These are phyloP conservation scores for Mycena latifolia DNA, from an alignment of 768 basidiomycete species.

Conservation along the genomic window DNA sequence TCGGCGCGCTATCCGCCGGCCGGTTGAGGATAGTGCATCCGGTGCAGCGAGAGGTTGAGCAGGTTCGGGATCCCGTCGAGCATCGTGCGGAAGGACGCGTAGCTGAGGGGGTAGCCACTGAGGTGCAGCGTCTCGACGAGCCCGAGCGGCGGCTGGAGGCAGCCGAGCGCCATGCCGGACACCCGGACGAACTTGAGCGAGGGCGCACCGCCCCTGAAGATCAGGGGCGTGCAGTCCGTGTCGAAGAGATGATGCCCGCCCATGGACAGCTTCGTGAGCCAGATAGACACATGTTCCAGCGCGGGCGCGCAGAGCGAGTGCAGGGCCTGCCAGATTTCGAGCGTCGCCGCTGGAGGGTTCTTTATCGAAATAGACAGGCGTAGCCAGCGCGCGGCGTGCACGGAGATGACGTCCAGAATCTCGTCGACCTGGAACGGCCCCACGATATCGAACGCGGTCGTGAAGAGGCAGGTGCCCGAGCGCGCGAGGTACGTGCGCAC, in stretches of 20 bases:
- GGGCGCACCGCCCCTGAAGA: slow-evolving; percentile 48
- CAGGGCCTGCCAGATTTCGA: slow-evolving; percentile 45
- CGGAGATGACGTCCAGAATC: slow-evolving; percentile 46
- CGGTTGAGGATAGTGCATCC: slow-evolving; percentile 46
- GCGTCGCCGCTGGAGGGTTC: slow-evolving; percentile 36
- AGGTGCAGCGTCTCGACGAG: slow-evolving; percentile 57
- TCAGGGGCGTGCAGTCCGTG: slow-evolving; percentile 44
- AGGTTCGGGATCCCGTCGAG: slow-evolving; percentile 51
- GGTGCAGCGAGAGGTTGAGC: slow-evolving; percentile 56
- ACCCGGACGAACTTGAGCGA: slow-evolving; percentile 55
- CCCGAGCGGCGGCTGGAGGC: slow-evolving; percentile 51
- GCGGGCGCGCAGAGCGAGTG: slow-evolving; percentile 44
- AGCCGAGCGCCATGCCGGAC: slow-evolving; percentile 55
- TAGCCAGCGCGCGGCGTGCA: slow-evolving; percentile 55
- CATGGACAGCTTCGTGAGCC: slow-evolving; percentile 44
- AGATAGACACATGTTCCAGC: slow-evolving; percentile 55
- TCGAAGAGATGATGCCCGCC: slow-evolving; percentile 44
- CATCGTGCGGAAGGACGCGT: slow-evolving; percentile 50
- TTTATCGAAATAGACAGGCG: slow-evolving; percentile 48
- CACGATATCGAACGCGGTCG: slow-evolving; percentile 48
- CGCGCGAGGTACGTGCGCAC: slow-evolving; percentile 50
- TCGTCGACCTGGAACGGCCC: slow-evolving; percentile 40
- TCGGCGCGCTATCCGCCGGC: slow-evolving; percentile 38
- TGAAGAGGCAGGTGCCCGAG: slow-evolving; percentile 51
- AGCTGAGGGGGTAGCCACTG: slow-evolving; percentile 55